Base-by-base conservation (phyloP, 2,329 filamentous ascomycete species). In the Fusarium sp. region DNA sequence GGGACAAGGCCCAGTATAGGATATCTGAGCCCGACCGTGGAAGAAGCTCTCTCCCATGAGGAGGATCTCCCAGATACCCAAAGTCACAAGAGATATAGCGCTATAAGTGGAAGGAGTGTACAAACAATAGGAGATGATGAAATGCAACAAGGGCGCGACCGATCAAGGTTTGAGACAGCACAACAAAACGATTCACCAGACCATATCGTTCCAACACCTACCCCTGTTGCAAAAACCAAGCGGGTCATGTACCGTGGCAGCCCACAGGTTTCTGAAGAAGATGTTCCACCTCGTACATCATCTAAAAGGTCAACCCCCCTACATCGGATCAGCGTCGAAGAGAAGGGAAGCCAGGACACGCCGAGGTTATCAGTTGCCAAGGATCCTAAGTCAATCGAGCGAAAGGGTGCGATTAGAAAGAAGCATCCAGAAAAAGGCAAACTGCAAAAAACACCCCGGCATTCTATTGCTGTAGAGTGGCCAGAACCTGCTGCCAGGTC, bases 21-120 rank as follows among this genome's bases (percentile, higher is more conserved):
- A 12, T 68, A 73, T 4, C 53, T 80, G 45, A 80, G 75, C 42
- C 78, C 79, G 8, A 78, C 78, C 0, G 59, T 69, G 4, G 80
- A 80, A 53, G 79, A 80, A 45, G 76, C 68, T n/a, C 48, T 55
- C 2, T 64, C 54, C 2, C 64, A 75, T 10, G 73, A 68, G 4
- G 67, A 65, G 13, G 45, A 40, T 3, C 21, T 43, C 12, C 49
- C 49, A 4, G 47, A 46, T 25, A 18, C 18, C 30, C 32, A 27
- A 32, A 60, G 34, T 5, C 20, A 20, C 23, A 12, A 23, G 28
- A 55, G 12, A 3, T 11, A 34, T 25, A 16, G 11, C 20, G 25
- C 20, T 7, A 7, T 18, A 4, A 51, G 40, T 18, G 27, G 32
- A 16, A 46, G 20, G 4, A 42, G 27, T 16, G 21, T 14, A 1